Evolutionary conservation across 257 asterid species (phyloP).

Genomic region (Striga asiatica): DNA sequence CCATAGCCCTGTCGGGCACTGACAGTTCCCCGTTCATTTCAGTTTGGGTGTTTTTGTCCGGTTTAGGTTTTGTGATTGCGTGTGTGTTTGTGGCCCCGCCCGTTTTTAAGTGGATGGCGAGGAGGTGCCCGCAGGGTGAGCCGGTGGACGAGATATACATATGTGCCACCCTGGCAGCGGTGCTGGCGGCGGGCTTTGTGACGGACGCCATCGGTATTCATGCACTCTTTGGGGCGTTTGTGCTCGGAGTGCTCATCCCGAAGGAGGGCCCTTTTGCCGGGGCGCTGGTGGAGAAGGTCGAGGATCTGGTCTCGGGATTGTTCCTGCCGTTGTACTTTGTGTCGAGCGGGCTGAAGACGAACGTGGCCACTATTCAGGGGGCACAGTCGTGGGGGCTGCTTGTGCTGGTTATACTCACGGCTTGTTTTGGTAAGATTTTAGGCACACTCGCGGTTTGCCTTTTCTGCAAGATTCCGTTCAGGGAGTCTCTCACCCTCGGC

Average conservation of each 20-base stretch:
- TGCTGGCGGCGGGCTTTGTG: constrained; percentile 54
- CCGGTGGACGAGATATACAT: constrained; percentile 57
- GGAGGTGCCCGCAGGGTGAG: constrained; percentile 54
- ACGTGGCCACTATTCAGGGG: constrained; percentile 67
- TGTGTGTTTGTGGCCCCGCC: constrained; percentile 35
- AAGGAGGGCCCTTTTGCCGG: constrained; percentile 76
- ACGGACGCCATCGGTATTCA: constrained; percentile 76
- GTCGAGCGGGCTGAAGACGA: constrained; percentile 72
- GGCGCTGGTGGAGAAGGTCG: constrained; percentile 69
- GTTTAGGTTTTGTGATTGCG: constrained; percentile 32
- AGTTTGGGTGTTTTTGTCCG: constrained; percentile 60
- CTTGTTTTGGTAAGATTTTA: constrained; percentile 66
- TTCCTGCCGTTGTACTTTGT: constrained; percentile 76
- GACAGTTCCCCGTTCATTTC: constrained; percentile 44
- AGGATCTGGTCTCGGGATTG: constrained; percentile 74
- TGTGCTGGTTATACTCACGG: constrained; percentile 48
- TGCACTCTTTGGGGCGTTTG: constrained; percentile 81
- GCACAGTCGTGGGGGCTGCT: constrained; percentile 77
- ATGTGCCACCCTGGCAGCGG: constrained; percentile 50
- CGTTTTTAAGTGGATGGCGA: constrained; percentile 54
- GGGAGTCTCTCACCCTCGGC: constrained; percentile 65
- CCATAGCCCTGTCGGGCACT: constrained; percentile 56
- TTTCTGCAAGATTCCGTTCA: constrained; percentile 37
- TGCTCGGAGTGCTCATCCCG: constrained; percentile 65
- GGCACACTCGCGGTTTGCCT: constrained; percentile 55